Base-by-base conservation (phyloP, 768 basidiomycete species). In the Austroboletus eburneus region DNA sequence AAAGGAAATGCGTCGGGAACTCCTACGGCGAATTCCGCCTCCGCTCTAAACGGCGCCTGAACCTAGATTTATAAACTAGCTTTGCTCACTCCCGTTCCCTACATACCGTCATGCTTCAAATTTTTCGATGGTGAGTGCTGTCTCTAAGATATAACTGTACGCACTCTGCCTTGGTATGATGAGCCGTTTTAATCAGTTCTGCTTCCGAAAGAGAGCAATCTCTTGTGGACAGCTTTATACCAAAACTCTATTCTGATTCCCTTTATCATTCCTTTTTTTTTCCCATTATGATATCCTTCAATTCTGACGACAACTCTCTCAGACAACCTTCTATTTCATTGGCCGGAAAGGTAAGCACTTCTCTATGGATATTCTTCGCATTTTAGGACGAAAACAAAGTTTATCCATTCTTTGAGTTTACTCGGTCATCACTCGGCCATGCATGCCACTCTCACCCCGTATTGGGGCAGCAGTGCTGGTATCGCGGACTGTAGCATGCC, bases 331-430 rank as follows among this genome's bases (percentile, higher is more conserved):
- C 48, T 30, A 35, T 12, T n/a, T n/a, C n/a, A n/a, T n/a, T n/a
- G n/a, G n/a, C n/a, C n/a, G n/a, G n/a, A n/a, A 9, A 42, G 49
- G 44, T 39, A 41, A 24, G 42, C 10, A 33, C 22, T 36, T 18
- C 36, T 17, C 14, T n/a, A 5, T 7, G 16, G 22, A 14, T 16
- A 18, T 18, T 4, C 37, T 27, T 46, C 3, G 0, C n/a, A 27
- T 20, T 46, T 33, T 46, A 69, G 65, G 83, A 85, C 72, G 83
- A 85, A 83, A 85, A 43, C 69, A 66, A 78, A 86, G 83, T 85
- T 86, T 77, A 85, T 86, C 84, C 84, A 85, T 86, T 86, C 83
- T 74, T 86, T 84, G 84, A 85, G 71, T 66, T 65, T 69, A 50
- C 70, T 67, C 62, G 63, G 53, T 61, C 52, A 51, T 59, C 42